Conservation (phyloP, 2,329 filamentous ascomycete genomes). For the Alternaria infectoria region DNA sequence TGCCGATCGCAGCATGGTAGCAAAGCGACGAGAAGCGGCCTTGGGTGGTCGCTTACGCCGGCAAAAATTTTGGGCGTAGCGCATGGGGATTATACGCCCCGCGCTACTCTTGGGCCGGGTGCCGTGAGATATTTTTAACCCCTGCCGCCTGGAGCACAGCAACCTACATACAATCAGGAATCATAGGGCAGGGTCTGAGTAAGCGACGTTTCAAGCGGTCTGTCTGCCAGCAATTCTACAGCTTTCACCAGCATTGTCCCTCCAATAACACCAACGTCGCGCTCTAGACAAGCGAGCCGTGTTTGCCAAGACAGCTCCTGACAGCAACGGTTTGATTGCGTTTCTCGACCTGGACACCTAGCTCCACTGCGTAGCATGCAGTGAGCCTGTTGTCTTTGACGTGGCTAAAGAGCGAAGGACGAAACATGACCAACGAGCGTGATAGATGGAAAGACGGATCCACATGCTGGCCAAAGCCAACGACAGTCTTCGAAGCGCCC, state of each 20-base stretch:
- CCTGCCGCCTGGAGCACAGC: constrained; percentile 1
- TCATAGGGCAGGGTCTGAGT: constrained; percentile 5
- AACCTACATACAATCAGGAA: constrained; percentile 1
- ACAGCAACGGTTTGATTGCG: constrained; percentile 15
- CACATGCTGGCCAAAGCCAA: constrained; percentile 8
- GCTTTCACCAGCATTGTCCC: neutral
- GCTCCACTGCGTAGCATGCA: constrained; percentile 3
- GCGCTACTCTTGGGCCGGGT: constrained; percentile 15
- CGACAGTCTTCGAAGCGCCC: constrained; percentile 11
- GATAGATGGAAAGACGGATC: constrained; percentile 6
- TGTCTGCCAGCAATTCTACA: constrained; percentile 1
- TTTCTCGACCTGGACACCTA: constrained; percentile 14
- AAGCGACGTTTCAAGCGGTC: constrained; percentile 12
- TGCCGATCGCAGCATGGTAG: constrained; percentile 32
- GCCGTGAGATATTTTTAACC: constrained; percentile 12
- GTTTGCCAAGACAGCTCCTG: constrained; percentile 11
- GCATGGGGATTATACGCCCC: constrained; percentile 10
- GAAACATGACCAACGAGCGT: constrained; percentile 30
- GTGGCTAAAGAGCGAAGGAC: constrained; percentile 21
- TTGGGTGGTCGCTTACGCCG: constrained; percentile 20
- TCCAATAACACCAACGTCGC: constrained; percentile 1
- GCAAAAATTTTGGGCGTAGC: constrained; percentile 11
- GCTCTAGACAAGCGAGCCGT: neutral
- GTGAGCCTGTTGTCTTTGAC: constrained; percentile 13
- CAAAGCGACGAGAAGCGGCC: constrained; percentile 18